Conservation (phyloP, 257 asterid species). For the Plantago major region DNA sequence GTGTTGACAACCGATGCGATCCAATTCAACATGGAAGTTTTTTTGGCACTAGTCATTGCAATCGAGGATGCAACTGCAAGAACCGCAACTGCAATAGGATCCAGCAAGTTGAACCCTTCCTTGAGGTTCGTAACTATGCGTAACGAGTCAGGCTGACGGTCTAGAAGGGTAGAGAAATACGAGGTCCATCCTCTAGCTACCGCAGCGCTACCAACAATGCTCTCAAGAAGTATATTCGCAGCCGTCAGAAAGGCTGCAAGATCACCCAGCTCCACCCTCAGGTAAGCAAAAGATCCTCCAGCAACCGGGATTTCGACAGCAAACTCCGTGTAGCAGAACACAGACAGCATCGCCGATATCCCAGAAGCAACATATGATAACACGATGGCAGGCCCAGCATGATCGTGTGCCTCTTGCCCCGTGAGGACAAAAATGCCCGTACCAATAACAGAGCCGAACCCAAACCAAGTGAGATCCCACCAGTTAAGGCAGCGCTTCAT, state of each 20-base stretch:
- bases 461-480: constrained; percentile 74
- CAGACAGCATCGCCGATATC: constrained; percentile 60
- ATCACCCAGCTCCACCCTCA: constrained; percentile 56
- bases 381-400: constrained; percentile 61
- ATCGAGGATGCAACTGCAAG: constrained; percentile 31
- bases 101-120: constrained; percentile 36
- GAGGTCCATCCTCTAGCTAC: constrained; percentile 65
- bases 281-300: constrained; percentile 59
- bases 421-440: constrained; percentile 62
- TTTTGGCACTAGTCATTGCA: constrained; percentile 44
- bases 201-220: constrained; percentile 52
- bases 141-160: constrained; percentile 39
- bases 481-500: constrained; percentile 65
- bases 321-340: constrained; percentile 61
- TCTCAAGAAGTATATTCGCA: constrained; percentile 54
- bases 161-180: constrained; percentile 52
- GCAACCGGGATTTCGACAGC: constrained; percentile 57
- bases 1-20: constrained; percentile 54
- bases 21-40: constrained; percentile 50
- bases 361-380: constrained; percentile 56
- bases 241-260: constrained; percentile 55
- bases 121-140: constrained; percentile 41
- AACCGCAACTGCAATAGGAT: constrained; percentile 48
- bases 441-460: constrained; percentile 67
- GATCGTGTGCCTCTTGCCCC: constrained; percentile 54